Base-by-base conservation (phyloP, 192 early-diverging fungal species). In the Thamnidium elegans region DNA sequence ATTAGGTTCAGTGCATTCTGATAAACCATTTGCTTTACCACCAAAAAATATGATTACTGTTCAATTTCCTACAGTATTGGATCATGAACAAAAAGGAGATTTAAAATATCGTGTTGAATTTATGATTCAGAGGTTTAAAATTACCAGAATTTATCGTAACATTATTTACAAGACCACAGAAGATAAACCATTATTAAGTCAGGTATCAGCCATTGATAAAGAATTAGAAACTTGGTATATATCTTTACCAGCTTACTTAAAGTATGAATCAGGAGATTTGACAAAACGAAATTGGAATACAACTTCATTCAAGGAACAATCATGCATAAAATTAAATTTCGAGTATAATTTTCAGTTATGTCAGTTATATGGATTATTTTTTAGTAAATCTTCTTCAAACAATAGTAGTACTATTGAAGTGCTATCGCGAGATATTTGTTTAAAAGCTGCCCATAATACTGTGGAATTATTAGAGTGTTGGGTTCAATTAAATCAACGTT, bases 341-440 rank as follows among this genome's bases (percentile, higher is more conserved):
- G 74, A 76, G 53, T 76, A 76, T 51, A 66, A 76, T 30, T 76
- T 71, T 32, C 69, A 67, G 14, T 34, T 71, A 3, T 71, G 68
- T 14, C 74, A 76, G 32, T 36, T 76, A 3, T 68, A 76, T 64
- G 66, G 59, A 0, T 55, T 65, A 3, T 71, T 76, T 30, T 55
- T 76, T 4, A 50, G 66, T 14, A 65, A 44, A 8, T 36, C 69
- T 19, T 64, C 44, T 21, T 67, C 65, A 15, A 17, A 48, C 17
- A 36, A 21, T 32, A 7, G n/a, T 11, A 36, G 30, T 3, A 36
- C 62, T 4, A 59, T 76, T 45, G 47, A 52, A 46, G 55, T 71
- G 3, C 26, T 67, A 5, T 70, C 74, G 1, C 23, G 66, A 11
- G 51, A 56, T 14, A 63, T 46, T 2, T 76, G 74, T 51, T 15